Evolutionary conservation across 2,329 filamentous ascomycete genomes (phyloP), one percentile per base, ranked within the genome.

Genomic region (Fusarium sp.): DNA sequence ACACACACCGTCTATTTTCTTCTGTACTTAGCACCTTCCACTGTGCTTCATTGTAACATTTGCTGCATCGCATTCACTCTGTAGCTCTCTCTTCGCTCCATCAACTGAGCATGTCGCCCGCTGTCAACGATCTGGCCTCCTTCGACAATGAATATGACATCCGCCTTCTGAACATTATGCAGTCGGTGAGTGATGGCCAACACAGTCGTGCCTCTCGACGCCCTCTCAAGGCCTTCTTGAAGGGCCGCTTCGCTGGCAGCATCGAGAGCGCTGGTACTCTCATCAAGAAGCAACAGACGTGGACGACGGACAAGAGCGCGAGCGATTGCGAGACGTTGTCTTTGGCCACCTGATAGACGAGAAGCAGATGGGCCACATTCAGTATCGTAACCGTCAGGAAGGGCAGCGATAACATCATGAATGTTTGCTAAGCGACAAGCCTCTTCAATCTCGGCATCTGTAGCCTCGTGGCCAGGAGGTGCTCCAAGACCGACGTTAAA

Each of bases 181-280:
- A 89, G 75, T 29, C 86, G 79, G 74, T 88, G 87, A 4, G 87
- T 87, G 60, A 89, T 87, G n/a, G 86, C 86, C 69, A 89, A 80
- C 16, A 88, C 85, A 1, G 86, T 88, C 30, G 86, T 85, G 61
- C 77, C 85, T 47, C 81, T 81, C 1, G 83, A 83, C 0, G 83
- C 87, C 66, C 80, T 83, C 79, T 92, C 89, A 45, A 94, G 81
- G 0, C 89, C 90, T 25, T 91, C 84, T 56, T 92, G 87, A 18
- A 97, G 85, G 6, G 90, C 79, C 9, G 83, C 83, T 45, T 93
- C 91, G 51, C 87, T 91, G 72, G 90, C 89, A 0, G 88, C 87
- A 74, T 97, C 93, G 3, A 97, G 83, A 5, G 91, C 91, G 34
- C 89, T 92, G 0, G 93, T 97, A 29, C 92, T 92, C 82, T 97